A percentile compares a stretch with the other conserved stretches of the same genome.
phyloP scores from a whole-genome alignment of 2,329 filamentous ascomycete genomes.

The Colletotrichum sp. region DNA sequence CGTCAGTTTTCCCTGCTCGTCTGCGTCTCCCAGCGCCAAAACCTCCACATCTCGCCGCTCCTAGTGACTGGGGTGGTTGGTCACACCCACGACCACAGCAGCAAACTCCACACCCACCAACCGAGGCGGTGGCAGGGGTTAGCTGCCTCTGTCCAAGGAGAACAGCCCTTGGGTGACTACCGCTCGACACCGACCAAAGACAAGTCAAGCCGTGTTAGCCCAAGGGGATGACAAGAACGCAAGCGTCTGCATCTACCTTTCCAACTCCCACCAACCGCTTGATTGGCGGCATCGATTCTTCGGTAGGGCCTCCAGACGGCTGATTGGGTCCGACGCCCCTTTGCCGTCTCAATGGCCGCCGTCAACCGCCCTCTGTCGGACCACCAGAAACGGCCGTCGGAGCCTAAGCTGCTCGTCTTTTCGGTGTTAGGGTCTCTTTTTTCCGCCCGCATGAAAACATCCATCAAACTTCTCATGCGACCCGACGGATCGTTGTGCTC shows the following conservation, averaged over 20 bases:
- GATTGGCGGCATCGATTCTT: slow-evolving; percentile 1
- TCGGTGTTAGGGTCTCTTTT: slow-evolving; percentile 1
- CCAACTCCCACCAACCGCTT: neutral
- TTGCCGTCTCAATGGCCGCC: slow-evolving; percentile 11
- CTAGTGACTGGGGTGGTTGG: slow-evolving; percentile 4
- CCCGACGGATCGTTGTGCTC: slow-evolving; percentile 9
- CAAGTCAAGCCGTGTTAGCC: neutral
- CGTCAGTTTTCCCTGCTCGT: slow-evolving; percentile 13
- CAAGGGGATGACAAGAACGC: slow-evolving; percentile 3
- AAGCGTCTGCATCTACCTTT: slow-evolving; percentile 4
- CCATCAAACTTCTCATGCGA: slow-evolving; percentile 1
- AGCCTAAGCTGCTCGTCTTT: slow-evolving; percentile 12
- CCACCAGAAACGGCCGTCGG: slow-evolving; percentile 21
- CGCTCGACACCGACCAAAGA: neutral
- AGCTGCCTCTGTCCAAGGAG: neutral
- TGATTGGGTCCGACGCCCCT: slow-evolving; percentile 17
- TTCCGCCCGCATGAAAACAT: slow-evolving; percentile 18
- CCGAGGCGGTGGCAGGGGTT: slow-evolving; percentile 19
- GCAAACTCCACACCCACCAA: slow-evolving; percentile 18
- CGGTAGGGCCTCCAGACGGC: neutral
- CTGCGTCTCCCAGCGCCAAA: slow-evolving; percentile 8
- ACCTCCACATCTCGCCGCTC: slow-evolving; percentile 5
- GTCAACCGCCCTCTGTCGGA: slow-evolving; percentile 17
- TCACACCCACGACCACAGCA: slow-evolving; percentile 16
- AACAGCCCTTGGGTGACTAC: neutral